phyloP scores from a whole-genome alignment of 306 rosid species.

The Cucumis hystrix region DNA sequence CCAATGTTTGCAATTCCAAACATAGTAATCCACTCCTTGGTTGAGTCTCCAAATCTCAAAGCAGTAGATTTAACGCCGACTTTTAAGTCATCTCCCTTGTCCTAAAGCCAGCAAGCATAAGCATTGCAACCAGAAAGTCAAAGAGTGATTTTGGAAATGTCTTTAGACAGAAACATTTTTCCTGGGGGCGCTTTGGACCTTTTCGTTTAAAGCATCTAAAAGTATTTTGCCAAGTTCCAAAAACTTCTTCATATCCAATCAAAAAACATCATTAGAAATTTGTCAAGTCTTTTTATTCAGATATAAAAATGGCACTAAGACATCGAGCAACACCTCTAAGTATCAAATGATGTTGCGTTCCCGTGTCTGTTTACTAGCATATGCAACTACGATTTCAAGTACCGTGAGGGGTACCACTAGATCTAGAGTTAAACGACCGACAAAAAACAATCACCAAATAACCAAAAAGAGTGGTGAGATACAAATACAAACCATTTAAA shows the following conservation, averaged over 20 bases:
- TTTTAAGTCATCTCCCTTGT: slow-evolving; percentile 80
- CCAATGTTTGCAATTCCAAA: slow-evolving; percentile 68
- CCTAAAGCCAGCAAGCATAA: slow-evolving; percentile 30
- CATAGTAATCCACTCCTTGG: slow-evolving; percentile 66
- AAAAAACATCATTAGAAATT: not conserved
- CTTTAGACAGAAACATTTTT: not conserved
- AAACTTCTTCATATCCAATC: not conserved
- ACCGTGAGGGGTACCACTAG: not conserved
- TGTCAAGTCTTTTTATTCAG: not conserved
- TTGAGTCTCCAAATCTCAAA: slow-evolving; percentile 71
- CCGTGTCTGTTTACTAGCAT: not conserved
- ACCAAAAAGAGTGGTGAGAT: not conserved
- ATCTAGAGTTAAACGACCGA: not conserved
- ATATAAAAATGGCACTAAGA: not conserved
- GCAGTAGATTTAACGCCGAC: slow-evolving; percentile 97
- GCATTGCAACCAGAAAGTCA: not conserved
- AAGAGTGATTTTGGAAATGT: not conserved
- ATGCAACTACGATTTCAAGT: not conserved
- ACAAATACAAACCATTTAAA: not conserved
- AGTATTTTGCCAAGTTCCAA: not conserved
- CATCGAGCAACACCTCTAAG: not conserved
- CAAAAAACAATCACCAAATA: not conserved
- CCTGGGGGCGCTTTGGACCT: not conserved
- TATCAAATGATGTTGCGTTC: not conserved
- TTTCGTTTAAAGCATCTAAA: not conserved